A percentile compares a stretch with the other conserved stretches of the same genome.
Conservation (phyloP, 164 flowering plant genomes). For the Vitis vinifera region ASM3070453v1 NC_081810.1:1267001-1267500, state of each 20-base stretch:
- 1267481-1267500: slow-evolving; percentile 54
- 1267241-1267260: slow-evolving; percentile 88
- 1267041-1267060: slow-evolving; percentile 75
- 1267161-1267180: slow-evolving; percentile 90
- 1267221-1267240: slow-evolving; percentile 84
- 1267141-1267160: slow-evolving; percentile 84
- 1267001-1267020: slow-evolving; percentile 83
- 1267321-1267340: slow-evolving; percentile 95
- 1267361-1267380: slow-evolving; percentile 84
- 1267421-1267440: background rate
- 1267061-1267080: slow-evolving; percentile 87
- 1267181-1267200: slow-evolving; percentile 64
- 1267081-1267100: slow-evolving; percentile 69
- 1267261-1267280: slow-evolving; percentile 79
- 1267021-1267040: slow-evolving; percentile 77
- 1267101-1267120: slow-evolving; percentile 66
- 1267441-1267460: background rate
- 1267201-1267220: slow-evolving; percentile 59
- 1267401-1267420: slow-evolving; percentile 73
- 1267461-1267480: slow-evolving; percentile 41
- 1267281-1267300: slow-evolving; percentile 50
- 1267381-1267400: slow-evolving; percentile 82
- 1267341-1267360: slow-evolving; percentile 72
- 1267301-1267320: slow-evolving; percentile 79
- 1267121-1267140: slow-evolving; percentile 85